Conservation (phyloP, 805 yeast genomes). For the Candida andamanensis region DNA sequence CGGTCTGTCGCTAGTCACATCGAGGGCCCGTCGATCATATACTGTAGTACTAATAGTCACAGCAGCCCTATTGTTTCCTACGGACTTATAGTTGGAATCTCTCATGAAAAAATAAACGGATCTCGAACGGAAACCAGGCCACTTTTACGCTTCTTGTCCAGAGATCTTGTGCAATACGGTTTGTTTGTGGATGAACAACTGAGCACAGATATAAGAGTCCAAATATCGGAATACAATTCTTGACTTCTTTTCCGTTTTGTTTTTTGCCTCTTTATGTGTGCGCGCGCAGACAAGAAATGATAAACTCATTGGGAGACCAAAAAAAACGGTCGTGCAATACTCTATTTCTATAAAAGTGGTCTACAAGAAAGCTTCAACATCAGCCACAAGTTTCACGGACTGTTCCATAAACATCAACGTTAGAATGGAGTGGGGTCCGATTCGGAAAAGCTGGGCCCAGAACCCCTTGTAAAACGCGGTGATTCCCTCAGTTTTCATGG, state of each 20-base stretch:
- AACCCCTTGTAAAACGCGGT: conserved; percentile 91
- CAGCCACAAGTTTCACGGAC: conserved; percentile 59
- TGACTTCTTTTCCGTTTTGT: no score
- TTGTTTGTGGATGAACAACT: background rate
- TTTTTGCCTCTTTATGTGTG: no score
- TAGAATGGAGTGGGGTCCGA: conserved; percentile 91
- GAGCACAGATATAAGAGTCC: no score
- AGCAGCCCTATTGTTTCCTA: conserved; percentile 82
- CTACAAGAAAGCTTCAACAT: conserved; percentile 19
- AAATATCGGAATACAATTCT: no score
- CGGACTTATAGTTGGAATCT: conserved; percentile 79
- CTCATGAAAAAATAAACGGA: conserved; percentile 49
- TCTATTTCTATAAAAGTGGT: conserved; percentile 2
- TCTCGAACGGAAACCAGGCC: background rate
- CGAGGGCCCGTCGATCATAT: conserved; percentile 89
- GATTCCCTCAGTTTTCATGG: conserved; percentile 78
- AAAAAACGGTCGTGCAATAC: background rate
- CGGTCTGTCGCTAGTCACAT: conserved; percentile 84
- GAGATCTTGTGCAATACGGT: no score
- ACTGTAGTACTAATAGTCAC: conserved; percentile 83
- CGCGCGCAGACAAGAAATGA: no score
- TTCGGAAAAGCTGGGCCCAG: conserved; percentile 84
- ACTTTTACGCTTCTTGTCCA: no score
- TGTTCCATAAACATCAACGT: conserved; percentile 95
- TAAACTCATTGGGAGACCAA: no score